These are phyloP conservation scores for Yamadazyma pseudoaaseri DNA, from an alignment of 1,139 yeast species.

Conservation along the genomic window DNA sequence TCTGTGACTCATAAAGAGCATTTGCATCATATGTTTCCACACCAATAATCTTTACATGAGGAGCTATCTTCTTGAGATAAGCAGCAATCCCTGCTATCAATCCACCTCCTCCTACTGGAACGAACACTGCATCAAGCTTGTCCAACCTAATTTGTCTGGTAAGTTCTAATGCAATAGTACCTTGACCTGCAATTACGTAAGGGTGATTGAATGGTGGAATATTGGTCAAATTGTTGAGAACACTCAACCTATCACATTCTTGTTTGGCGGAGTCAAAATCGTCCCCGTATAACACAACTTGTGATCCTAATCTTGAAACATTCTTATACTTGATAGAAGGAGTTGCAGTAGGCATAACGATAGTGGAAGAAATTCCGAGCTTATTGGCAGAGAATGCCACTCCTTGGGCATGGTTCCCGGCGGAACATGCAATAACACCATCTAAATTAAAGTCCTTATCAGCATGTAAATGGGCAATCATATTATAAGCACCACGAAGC, in stretches of 20 bases:
- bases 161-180: conserved; percentile 92
- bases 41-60: conserved; percentile 92
- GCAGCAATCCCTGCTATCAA: conserved; percentile 87
- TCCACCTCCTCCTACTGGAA: conserved; percentile 98
- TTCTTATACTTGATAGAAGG: conserved; percentile 92
- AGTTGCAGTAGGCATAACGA: conserved; percentile 97
- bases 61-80: conserved; percentile 92
- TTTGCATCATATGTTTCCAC: conserved; percentile 96
- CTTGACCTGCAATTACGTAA: conserved; percentile 98
- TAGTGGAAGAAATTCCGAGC: conserved; percentile 87
- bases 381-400: conserved; percentile 90
- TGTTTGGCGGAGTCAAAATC: conserved; percentile 91
- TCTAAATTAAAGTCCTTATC: conserved; percentile 59
- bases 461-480: conserved; percentile 80
- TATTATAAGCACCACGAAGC: conserved; percentile 95
- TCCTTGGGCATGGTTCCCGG: conserved; percentile 99
- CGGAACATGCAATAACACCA: conserved; percentile 97
- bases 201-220: conserved; percentile 99
- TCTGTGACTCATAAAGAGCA: conserved; percentile 76
- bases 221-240: conserved; percentile 72
- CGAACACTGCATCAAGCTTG: conserved; percentile 81
- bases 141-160: conserved; percentile 80
- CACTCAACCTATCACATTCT: conserved; percentile 75
- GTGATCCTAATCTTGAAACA: conserved; percentile 89
- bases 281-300: conserved; percentile 89